Base-by-base conservation (phyloP, 257 asterid species). In the Ilex aquifolium region DNA sequence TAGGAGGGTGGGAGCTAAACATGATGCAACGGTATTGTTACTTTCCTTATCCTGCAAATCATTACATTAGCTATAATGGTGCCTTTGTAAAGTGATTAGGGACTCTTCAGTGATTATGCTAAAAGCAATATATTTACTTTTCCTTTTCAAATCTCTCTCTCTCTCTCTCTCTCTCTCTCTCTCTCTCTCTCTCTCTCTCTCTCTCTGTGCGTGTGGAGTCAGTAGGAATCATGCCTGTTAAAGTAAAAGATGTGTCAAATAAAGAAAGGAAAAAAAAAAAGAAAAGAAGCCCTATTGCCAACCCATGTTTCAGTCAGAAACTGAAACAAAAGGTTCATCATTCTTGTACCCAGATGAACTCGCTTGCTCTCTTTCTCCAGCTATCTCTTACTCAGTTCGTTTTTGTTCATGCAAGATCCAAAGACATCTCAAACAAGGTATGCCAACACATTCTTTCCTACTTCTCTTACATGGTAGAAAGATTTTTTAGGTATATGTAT, bases 381-480 rank as follows among this genome's bases (percentile, higher is more conserved):
- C 61, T 70, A 55, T 62, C 73, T 63, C 32, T 30, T 56, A 55
- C 57, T 11, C 62, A 48, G 52, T 61, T 66, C 63, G 60, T 54
- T 69, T 21, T 72, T 1, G 79, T 76, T 76, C 71, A 79, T 79
- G 82, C 85, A 79, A 76, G 85, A 72, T 76, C 82, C 81, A 29
- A 72, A 72, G 60, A 63, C 56, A 64, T 65, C 83, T 46, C 77
- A 76, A 32, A 13, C 85, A 67, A 76, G 84, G 84, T 75, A 69
- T 50, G 56, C 56, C 56, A 10, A 50, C 7, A 0, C 48, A 42
- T 14, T 11, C 48, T 42, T 6, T 42, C 48, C 12, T 42, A 11
- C 48, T 42, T 7, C 48, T 42, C 7, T 11, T 42, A 11, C 7
- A 42, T 42, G 10, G 7, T 11, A 50, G 8, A 6, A 4, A 6